Evolutionary conservation across 192 early-diverging fungal genomes (phyloP).

Genomic region (Umbelopsis ramanniana): DNA sequence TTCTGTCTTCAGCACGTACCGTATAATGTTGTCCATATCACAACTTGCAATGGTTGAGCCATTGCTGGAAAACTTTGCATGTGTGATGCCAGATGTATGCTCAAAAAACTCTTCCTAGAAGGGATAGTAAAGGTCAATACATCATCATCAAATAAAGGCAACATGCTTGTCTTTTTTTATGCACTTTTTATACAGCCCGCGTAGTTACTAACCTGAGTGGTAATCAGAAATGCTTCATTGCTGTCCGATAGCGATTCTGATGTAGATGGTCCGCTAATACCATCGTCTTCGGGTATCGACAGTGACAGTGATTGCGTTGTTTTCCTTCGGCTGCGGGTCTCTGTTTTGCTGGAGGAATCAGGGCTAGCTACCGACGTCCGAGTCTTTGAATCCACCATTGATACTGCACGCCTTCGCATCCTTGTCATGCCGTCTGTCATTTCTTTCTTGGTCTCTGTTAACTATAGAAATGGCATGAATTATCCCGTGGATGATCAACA

Average conservation of each 20-base stretch:
- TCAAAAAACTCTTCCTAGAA: constrained; percentile 59
- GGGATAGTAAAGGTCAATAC: background rate
- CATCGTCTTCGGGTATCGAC: constrained; percentile 2
- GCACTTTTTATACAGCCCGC: background rate
- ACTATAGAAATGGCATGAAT: background rate
- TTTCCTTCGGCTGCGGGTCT: background rate
- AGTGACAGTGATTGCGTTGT: background rate
- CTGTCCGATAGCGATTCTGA: constrained; percentile 10
- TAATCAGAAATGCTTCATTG: constrained; percentile 41
- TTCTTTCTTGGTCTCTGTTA: constrained; percentile 37
- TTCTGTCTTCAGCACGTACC: constrained; percentile 34
- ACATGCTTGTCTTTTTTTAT: background rate
- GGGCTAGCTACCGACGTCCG: background rate
- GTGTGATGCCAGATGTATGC: constrained; percentile 60
- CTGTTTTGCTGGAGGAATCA: background rate
- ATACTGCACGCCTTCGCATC: constrained; percentile 38
- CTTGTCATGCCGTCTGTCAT: constrained; percentile 41
- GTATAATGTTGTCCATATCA: constrained; percentile 63
- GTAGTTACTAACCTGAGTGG: constrained; percentile 34
- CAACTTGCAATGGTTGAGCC: constrained; percentile 64
- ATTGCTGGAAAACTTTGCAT: constrained; percentile 59
- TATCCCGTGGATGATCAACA: background rate
- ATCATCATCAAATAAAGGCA: no score
- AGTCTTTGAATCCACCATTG: constrained; percentile 23
- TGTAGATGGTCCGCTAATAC: background rate